A percentile compares a stretch with the other conserved stretches of the same genome.
These are phyloP conservation scores for Trichosporon ovoides DNA, from an alignment of 1,284 basidiomycete species.

Conservation along the genomic window DNA sequence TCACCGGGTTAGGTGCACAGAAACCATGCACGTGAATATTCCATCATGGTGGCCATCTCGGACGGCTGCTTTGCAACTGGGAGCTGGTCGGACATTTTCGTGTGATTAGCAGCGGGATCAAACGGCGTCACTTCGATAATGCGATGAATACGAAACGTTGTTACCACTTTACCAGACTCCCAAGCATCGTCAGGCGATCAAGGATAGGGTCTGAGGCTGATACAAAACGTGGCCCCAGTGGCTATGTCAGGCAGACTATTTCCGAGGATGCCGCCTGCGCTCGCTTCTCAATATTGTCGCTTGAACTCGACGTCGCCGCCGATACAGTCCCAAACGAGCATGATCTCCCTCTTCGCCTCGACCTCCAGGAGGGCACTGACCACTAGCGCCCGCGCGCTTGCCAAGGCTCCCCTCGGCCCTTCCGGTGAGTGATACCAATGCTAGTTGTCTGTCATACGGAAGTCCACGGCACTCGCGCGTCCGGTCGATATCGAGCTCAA, in stretches of 20 bases:
- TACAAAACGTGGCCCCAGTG: not conserved
- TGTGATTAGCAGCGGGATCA: not conserved
- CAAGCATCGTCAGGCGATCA: no score
- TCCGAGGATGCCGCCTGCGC: not conserved
- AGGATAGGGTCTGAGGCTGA: not conserved
- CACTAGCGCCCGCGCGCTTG: conserved; percentile 20
- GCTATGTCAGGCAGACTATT: conserved; percentile 3
- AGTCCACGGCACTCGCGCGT: no score
- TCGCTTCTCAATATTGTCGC: not conserved
- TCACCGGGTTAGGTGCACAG: not conserved
- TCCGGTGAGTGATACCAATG: conserved; percentile 21
- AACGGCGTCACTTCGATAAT: not conserved
- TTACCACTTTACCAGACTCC: no score
- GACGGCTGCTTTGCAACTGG: not conserved
- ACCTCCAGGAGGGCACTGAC: conserved; percentile 25
- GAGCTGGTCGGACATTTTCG: not conserved
- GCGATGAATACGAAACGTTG: no score
- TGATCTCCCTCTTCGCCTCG: conserved; percentile 30
- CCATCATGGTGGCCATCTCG: not conserved
- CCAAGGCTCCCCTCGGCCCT: conserved; percentile 28
- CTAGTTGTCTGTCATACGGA: not conserved
- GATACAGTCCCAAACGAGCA: conserved; percentile 3
- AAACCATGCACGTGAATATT: conserved; percentile 2
- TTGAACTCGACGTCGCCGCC: not conserved
- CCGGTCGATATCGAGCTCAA: no score